A percentile compares a stretch with the other conserved stretches of the same genome.
Evolutionary conservation across 164 flowering plant genomes (phyloP).

Genomic region (Cinnamomum micranthum): DNA sequence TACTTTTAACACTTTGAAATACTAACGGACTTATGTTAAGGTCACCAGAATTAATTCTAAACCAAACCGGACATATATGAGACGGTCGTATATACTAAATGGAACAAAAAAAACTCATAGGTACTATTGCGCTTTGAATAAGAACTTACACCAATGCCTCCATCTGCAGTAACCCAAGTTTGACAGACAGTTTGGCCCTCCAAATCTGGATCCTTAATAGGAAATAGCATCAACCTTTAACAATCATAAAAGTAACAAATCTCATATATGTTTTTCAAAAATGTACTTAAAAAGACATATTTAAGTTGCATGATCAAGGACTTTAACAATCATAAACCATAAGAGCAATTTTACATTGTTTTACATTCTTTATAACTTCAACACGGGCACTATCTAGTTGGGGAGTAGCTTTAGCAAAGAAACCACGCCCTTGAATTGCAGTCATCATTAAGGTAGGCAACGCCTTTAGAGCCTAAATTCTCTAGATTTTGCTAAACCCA

Average conservation of each 20-base stretch:
- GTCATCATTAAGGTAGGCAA: conserved; percentile 91
- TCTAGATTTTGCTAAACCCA: conserved; percentile 92
- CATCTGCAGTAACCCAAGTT: conserved; percentile 38
- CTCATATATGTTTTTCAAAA: background rate
- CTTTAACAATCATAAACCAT: too few relatives aligned
- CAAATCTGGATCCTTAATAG: conserved; percentile 82
- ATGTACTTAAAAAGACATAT: background rate
- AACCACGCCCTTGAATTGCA: conserved; percentile 98
- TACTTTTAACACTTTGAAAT: too few relatives aligned
- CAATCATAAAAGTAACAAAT: background rate
- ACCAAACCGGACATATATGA: too few relatives aligned
- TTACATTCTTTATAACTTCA: conserved; percentile 75
- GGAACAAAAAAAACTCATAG: too few relatives aligned
- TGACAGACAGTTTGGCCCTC: conserved; percentile 44
- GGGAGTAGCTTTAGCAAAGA: conserved; percentile 81
- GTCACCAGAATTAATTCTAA: too few relatives aligned
- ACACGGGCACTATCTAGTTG: conserved; percentile 78
- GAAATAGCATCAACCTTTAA: conserved; percentile 16
- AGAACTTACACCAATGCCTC: conserved; percentile 43
- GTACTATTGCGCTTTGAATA: background rate
- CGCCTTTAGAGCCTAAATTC: conserved; percentile 67
- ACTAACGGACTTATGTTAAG: too few relatives aligned
- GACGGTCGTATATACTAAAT: too few relatives aligned
- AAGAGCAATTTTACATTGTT: background rate
- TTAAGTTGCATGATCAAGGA: background rate